Conservation (phyloP, 208 protist genomes). For the Strigomonas culicis region DNA sequence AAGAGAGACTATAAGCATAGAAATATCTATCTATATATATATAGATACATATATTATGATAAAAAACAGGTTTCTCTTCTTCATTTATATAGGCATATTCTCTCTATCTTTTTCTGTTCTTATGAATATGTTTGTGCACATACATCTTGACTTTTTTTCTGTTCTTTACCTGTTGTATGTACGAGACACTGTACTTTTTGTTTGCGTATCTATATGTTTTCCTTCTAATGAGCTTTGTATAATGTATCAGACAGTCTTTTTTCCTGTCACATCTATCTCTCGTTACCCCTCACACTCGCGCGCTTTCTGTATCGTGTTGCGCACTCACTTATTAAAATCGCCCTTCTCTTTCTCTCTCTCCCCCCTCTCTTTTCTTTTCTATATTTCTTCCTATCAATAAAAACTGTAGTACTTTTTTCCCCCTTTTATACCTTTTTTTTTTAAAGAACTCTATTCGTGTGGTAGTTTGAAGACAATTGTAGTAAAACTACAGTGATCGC, state of each 20-base stretch:
- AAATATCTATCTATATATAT: background rate
- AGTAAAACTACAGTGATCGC: background rate
- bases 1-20: background rate
- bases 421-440: background rate
- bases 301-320: too few relatives aligned
- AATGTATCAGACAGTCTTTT: too few relatives aligned
- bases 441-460: too few relatives aligned
- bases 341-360: too few relatives aligned
- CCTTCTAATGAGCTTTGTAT: too few relatives aligned
- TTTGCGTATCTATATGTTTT: too few relatives aligned
- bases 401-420: background rate
- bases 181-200: too few relatives aligned
- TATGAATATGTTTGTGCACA: too few relatives aligned
- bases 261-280: background rate
- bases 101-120: conserved; percentile 4
- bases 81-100: background rate
- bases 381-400: background rate
- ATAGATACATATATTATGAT: background rate
- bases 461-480: background rate
- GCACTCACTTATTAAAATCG: too few relatives aligned
- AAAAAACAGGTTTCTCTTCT: background rate
- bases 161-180: too few relatives aligned
- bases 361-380: background rate
- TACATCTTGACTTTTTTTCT: too few relatives aligned
- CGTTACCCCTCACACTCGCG: background rate